Base-by-base conservation (phyloP, 257 asterid genomes). In the Orobanche coerulescens region DNA sequence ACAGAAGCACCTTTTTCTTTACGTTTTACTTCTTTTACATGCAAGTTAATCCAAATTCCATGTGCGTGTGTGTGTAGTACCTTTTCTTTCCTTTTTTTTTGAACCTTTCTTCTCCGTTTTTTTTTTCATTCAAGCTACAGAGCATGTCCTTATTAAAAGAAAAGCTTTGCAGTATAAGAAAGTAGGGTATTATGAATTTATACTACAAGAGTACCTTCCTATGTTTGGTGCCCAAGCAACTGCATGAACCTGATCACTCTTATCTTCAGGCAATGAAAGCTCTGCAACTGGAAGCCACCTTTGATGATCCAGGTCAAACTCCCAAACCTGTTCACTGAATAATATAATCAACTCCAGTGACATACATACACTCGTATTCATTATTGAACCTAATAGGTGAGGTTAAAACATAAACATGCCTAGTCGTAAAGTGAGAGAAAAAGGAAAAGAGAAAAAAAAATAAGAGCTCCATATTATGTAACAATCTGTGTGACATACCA, bases 281-380 rank as follows among this genome's bases (percentile, higher is more conserved):
- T 91, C 98, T 49, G 96, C 98, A 73, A 91, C 98, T 36, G 98
- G 98, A 76, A 88, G 95, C 96, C 96, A 91, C 75, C 98, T 81
- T 66, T 88, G 98, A 81, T 91, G 98, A 78, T 84, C 94, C 75
- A 82, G 78, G 69, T 91, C 96, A 67, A 88, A 91, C 77, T 91
- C 96, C 98, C 98, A 91, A 60, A 91, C 93, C 95, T 91, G 82
- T 71, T 63, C 43, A 68, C 47, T 46, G 68, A 59, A 56, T 40
- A 48, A 58, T 19, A 47, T 18, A 5, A 19, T 47, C 28, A 47
- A 20, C 54, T 19, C 23, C 7, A 43, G 50, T 1, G 50, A 43
- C 54, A 10, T 47, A 47, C 54, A 47, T 47, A 19, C 26, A 47
- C 25, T 25, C 19, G 20, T 14, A 15, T 40, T n/a, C n/a, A n/a